Evolutionary conservation across 202 grass and related monocot species (phyloP).

Genomic region (Schoenoplectus tabernaemontani): DNA sequence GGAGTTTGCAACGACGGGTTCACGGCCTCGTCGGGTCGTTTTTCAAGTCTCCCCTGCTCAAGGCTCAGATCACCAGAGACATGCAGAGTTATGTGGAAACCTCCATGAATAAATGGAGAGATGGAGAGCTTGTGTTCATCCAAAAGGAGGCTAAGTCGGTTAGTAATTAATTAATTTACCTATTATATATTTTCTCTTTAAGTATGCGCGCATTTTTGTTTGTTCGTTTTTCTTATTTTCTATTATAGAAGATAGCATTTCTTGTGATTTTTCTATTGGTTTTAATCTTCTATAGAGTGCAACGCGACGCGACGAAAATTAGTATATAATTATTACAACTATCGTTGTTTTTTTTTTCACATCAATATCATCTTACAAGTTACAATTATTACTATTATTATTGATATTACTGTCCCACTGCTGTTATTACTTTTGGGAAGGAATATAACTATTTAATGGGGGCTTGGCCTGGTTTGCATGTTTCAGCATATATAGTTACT

Average conservation of each 20-base stretch:
- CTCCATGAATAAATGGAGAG: conserved; percentile 31
- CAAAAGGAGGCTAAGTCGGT: conserved; percentile 92
- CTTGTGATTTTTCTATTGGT: neutral
- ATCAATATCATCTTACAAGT: neutral
- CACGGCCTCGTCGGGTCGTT: conserved; percentile 83
- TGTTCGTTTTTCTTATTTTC: neutral
- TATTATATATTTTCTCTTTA: neutral
- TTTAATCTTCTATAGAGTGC: neutral
- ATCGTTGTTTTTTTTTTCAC: neutral
- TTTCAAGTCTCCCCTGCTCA: conserved; percentile 81
- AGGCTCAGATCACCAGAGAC: conserved; percentile 79
- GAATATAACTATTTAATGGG: neutral
- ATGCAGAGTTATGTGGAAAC: conserved; percentile 55
- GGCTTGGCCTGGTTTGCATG: neutral
- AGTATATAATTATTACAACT: neutral
- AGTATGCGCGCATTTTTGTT: neutral
- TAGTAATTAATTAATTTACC: conserved; percentile 1
- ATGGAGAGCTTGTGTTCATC: conserved; percentile 46
- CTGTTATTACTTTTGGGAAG: neutral
- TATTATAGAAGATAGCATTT: neutral
- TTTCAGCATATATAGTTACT: too few species aligned
- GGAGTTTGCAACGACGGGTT: conserved; percentile 61
- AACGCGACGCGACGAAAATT: neutral
- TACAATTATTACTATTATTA: neutral
- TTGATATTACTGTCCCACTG: neutral